Evolutionary conservation across 2,329 filamentous ascomycete genomes (phyloP), one percentile per base, ranked within the genome.

Genomic region (Xylariales sp.): DNA sequence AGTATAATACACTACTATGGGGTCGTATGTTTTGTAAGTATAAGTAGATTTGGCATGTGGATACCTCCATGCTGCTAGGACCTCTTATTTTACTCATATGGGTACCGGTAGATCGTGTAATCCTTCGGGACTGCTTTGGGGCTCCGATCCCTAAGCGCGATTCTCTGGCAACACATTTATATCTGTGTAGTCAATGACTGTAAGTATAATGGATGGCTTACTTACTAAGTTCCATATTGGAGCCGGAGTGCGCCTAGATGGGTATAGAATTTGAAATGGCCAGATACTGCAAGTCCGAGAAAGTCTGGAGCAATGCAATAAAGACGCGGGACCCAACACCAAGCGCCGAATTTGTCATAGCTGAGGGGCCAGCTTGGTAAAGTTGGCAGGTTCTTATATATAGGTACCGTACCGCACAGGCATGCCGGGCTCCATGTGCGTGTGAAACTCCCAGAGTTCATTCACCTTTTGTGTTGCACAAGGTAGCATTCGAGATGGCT

Each of bases 311-410:
- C 39, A 58, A 62, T 16, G 41, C 30, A 48, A 64, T 54, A 59
- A 34, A 58, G 28, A 41, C 12, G 56, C 50, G 52, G 43, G 10
- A 34, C 55, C 43, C 12, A 55, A 36, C 10, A 65, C 52, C 52
- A 49, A 28, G 56, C 56, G 30, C 46, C 5, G 16, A 62, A 68
- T 68, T 68, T 68, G 66, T 65, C 62, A 68, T 65, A n/a, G 10
- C 23, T 36, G 62, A 62, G 46, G 62, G 62, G 62, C 46, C 50
- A 28, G 48, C 34, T 36, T 23, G 52, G 61, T 23, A 52, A 16
- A 36, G 5, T 48, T 34, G 32, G 30, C 34, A 48, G 39, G 46
- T 45, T 56, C 39, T 32, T 43, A 43, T 54, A 39, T 50, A 64
- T 65, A 39, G 36, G 36, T 39, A 10, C 36, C 12, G 5, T 39